Conservation (phyloP, 345 rosid genomes). For the Clarkia xantiana region DNA sequence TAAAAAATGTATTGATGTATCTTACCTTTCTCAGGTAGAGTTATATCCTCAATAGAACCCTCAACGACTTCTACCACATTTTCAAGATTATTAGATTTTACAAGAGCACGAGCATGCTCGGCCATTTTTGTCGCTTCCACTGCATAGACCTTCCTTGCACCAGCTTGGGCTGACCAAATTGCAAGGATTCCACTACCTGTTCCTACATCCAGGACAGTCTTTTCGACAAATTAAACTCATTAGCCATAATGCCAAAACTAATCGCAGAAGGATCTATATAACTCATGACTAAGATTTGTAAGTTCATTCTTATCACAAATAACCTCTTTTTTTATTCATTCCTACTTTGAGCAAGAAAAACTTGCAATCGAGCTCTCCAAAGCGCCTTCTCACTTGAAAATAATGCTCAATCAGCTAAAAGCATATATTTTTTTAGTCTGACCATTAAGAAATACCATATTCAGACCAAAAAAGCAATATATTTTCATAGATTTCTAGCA, state of each 20-base stretch:
- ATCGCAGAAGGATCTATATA: not conserved
- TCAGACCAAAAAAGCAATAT: no score
- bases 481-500: no score
- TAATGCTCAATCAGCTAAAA: no score
- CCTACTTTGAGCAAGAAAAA: no score
- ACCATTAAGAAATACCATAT: no score
- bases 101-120: conserved; percentile 82
- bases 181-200: conserved; percentile 99
- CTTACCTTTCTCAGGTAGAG: conserved; percentile 82
- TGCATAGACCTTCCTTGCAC: conserved; percentile 95
- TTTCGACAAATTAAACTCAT: conserved; percentile 15
- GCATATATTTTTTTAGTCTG: no score
- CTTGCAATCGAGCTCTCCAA: no score
- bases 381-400: no score
- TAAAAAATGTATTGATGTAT: not conserved
- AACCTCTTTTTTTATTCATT: not conserved
- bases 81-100: conserved; percentile 60
- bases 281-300: not conserved
- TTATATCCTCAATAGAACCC: conserved; percentile 74
- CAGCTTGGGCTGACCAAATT: conserved; percentile 98
- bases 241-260: not conserved
- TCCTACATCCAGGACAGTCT: conserved; percentile 95
- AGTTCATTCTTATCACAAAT: not conserved
- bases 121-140: conserved; percentile 94
- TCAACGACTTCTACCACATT: conserved; percentile 71